Conservation (phyloP, 768 basidiomycete genomes). For the Termitomyces titanicus region DNA sequence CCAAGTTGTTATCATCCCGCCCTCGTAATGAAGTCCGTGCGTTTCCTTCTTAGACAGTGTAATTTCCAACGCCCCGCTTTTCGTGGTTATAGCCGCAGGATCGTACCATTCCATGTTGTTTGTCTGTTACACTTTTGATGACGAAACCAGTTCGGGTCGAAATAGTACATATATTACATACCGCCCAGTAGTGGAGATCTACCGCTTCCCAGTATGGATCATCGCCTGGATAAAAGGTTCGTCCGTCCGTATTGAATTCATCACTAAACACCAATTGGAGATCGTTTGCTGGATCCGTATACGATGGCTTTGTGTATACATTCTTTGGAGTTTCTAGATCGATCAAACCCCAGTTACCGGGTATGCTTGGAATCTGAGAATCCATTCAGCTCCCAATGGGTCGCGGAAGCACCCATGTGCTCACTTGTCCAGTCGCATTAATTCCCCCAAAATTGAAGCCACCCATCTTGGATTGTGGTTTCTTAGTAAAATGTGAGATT, state of each 20-base stretch:
- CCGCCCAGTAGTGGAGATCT: conserved; percentile 77
- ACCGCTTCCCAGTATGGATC: conserved; percentile 90
- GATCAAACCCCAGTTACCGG: conserved; percentile 68
- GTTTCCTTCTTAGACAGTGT: conserved; percentile 63
- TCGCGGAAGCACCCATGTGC: conserved; percentile 7
- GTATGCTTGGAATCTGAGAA: conserved; percentile 49
- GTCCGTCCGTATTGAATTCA: conserved; percentile 79
- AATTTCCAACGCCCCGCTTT: conserved; percentile 70
- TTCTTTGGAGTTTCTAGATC: conserved; percentile 70
- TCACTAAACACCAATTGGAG: conserved; percentile 82
- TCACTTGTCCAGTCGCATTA: conserved; percentile 70
- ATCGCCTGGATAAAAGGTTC: conserved; percentile 84
- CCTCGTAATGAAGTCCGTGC: conserved; percentile 70
- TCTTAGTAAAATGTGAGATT: conserved; percentile 50
- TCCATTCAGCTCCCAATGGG: not conserved
- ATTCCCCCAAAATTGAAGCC: conserved; percentile 77
- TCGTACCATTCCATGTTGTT: conserved; percentile 89
- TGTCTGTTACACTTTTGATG: conserved; percentile 34
- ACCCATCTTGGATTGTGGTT: conserved; percentile 42
- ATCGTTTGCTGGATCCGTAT: conserved; percentile 45
- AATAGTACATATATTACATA: too few relatives aligned
- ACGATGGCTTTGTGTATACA: conserved; percentile 51
- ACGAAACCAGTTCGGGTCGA: not conserved
- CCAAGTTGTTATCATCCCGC: conserved; percentile 68
- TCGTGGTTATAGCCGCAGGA: conserved; percentile 73